phyloP scores from a whole-genome alignment of 306 rosid species.

The Crotalaria pallida region DNA sequence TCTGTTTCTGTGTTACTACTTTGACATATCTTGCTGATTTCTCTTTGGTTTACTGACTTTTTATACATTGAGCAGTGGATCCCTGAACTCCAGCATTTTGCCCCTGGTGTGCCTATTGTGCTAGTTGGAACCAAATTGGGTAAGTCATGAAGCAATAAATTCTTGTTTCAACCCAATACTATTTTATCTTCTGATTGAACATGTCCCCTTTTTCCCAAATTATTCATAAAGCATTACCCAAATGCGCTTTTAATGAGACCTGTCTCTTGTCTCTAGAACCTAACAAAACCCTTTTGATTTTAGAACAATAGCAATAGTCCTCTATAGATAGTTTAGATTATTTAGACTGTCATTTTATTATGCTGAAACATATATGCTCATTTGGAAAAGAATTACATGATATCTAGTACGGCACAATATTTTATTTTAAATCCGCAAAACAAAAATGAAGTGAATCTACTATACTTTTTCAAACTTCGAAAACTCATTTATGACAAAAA shows the following conservation, averaged over 20 bases:
- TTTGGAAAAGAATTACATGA: neutral
- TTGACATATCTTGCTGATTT: slow-evolving; percentile 8
- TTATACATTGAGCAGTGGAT: slow-evolving; percentile 54
- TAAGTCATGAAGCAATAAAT: slow-evolving; percentile 30
- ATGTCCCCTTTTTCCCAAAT: neutral
- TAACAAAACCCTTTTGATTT: neutral
- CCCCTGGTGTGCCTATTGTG: slow-evolving; percentile 74
- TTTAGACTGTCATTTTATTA: neutral
- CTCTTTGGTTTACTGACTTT: slow-evolving; percentile 8
- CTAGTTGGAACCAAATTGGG: slow-evolving; percentile 88
- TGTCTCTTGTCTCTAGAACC: neutral
- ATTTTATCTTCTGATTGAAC: neutral
- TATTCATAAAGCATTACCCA: neutral
- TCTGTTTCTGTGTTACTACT: neutral
- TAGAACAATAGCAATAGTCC: neutral
- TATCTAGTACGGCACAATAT: neutral
- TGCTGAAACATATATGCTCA: neutral
- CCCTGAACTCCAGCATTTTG: slow-evolving; percentile 88
- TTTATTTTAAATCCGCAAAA: neutral
- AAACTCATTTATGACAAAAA: neutral
- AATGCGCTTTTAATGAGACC: neutral
- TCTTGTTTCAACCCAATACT: slow-evolving; percentile 1
- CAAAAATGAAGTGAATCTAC: neutral
- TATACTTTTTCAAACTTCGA: neutral
- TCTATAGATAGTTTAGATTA: neutral